A percentile compares a stretch with the other conserved stretches of the same genome.
These are phyloP conservation scores for Suillus luteus DNA, from an alignment of 768 basidiomycete genomes.

Conservation along the genomic window DNA sequence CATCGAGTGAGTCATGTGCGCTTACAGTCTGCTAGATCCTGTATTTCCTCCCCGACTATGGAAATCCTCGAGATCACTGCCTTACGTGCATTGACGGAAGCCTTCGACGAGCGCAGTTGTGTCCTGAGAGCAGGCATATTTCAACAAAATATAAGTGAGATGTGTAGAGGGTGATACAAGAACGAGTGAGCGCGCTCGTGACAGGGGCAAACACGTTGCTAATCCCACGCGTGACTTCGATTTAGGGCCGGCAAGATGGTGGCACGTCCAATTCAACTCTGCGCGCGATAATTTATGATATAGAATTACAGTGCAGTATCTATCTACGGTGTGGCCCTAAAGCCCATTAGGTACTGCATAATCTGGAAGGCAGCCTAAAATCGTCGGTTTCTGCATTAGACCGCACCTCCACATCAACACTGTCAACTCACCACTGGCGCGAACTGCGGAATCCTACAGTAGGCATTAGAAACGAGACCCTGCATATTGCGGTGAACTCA, in stretches of 20 bases:
- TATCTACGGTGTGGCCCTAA: conserved; percentile 46
- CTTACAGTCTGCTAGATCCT: conserved; percentile 13
- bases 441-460: conserved; percentile 53
- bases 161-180: background rate
- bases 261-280: background rate
- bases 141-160: background rate
- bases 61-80: background rate
- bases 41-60: background rate
- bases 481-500: background rate
- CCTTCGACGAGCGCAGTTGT: background rate
- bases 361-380: conserved; percentile 60
- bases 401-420: background rate
- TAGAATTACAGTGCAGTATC: background rate
- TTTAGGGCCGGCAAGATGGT: background rate
- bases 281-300: background rate
- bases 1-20: background rate
- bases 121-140: conserved; percentile 10
- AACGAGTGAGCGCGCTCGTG: background rate
- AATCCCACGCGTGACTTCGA: background rate
- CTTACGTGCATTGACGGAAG: background rate
- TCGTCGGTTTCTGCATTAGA: background rate
- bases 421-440: conserved; percentile 52
- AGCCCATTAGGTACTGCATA: conserved; percentile 64
- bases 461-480: background rate
- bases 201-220: background rate